These are phyloP conservation scores for Pyrus communis DNA, from an alignment of 306 rosid species.

Conservation along the genomic window DNA sequence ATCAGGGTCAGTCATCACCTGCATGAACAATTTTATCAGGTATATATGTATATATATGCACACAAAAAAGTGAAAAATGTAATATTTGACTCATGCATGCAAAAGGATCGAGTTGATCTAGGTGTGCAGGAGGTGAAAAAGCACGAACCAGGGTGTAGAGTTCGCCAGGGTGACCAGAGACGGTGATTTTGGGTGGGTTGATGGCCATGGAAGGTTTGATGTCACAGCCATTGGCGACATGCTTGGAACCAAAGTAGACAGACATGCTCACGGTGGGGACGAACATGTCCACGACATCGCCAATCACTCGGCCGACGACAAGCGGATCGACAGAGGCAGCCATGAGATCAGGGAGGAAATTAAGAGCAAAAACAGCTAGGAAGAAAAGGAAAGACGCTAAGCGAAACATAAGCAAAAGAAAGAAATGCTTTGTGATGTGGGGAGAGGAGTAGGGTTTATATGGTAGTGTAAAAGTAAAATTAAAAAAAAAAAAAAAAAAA, in stretches of 20 bases:
- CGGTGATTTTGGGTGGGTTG: constrained; percentile 51
- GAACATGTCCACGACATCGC: constrained; percentile 86
- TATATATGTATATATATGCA: background rate
- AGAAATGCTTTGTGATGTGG: background rate
- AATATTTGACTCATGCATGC: background rate
- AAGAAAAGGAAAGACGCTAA: background rate
- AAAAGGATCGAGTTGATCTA: background rate
- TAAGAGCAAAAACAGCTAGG: background rate
- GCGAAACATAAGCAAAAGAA: background rate
- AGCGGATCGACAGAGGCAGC: constrained; percentile 74
- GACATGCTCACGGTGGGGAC: constrained; percentile 55
- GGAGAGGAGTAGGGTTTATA: constrained; percentile 27
- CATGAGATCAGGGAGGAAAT: constrained; percentile 24
- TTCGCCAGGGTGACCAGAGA: constrained; percentile 37
- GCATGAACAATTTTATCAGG: constrained; percentile 1
- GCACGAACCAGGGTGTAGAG: constrained; percentile 65
- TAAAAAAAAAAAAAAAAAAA: too few relatives aligned
- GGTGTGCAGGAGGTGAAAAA: background rate
- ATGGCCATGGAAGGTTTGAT: constrained; percentile 66
- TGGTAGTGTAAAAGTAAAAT: background rate
- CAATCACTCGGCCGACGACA: constrained; percentile 78
- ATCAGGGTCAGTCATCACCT: constrained; percentile 95
- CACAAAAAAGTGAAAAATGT: background rate
- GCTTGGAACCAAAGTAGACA: constrained; percentile 59
- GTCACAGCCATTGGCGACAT: constrained; percentile 79